Percentiles rank a stretch among this genome's conserved stretches.
Conservation (phyloP, 2,329 filamentous ascomycete species). For the Lojkania enalia region DNA sequence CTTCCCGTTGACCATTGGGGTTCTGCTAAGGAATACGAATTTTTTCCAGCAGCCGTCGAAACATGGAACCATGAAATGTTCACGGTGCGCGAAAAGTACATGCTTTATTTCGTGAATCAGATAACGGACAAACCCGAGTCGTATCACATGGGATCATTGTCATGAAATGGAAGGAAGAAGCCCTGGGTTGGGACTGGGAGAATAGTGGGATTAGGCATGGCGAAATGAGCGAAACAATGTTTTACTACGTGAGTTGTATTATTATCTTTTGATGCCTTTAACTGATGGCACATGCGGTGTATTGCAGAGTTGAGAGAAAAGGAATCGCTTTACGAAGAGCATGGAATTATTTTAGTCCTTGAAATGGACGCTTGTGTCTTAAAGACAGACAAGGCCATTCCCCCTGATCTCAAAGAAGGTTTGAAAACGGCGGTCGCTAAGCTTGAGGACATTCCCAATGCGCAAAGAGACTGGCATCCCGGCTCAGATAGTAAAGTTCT, state of each 20-base stretch:
- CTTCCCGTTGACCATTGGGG: background rate
- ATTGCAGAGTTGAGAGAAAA: background rate
- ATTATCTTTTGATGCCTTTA: background rate
- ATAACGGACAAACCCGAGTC: conserved; percentile 44
- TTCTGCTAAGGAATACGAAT: background rate
- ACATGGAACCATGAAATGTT: conserved; percentile 2
- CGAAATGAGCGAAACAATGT: background rate
- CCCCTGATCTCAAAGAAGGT: background rate
- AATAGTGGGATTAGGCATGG: background rate
- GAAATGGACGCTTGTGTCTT: background rate
- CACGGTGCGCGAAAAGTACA: conserved; percentile 38
- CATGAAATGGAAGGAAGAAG: background rate
- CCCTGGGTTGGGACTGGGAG: background rate
- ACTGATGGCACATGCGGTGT: too few species aligned
- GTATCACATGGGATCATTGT: conserved; percentile 26
- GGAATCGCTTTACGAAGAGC: background rate
- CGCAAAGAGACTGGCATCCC: conserved; percentile 63
- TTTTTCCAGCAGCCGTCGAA: background rate
- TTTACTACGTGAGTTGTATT: background rate
- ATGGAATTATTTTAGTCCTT: background rate
- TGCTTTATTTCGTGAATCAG: conserved; percentile 39
- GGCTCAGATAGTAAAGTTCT: conserved; percentile 59
- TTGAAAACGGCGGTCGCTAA: conserved; percentile 38
- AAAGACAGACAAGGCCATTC: background rate
- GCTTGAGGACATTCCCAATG: conserved; percentile 56